phyloP scores from a whole-genome alignment of 345 rosid species.

The Citrus trifoliata region DNA sequence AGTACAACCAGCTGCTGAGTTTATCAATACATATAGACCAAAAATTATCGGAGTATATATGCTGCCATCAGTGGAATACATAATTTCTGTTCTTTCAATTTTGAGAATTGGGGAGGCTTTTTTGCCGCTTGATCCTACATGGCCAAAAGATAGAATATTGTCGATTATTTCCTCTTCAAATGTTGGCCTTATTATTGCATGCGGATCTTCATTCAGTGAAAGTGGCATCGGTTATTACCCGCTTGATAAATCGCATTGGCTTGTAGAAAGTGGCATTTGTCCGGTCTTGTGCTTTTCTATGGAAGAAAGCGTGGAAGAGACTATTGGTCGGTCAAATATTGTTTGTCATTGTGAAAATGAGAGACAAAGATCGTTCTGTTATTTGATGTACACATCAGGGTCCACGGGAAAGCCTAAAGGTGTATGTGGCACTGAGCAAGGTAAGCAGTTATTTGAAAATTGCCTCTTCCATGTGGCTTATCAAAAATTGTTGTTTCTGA shows the following conservation, averaged over 20 bases:
- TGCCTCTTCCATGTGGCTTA: neutral
- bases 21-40: constrained; percentile 34
- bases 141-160: constrained; percentile 78
- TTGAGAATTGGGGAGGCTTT: constrained; percentile 83
- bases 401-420: constrained; percentile 94
- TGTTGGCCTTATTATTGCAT: constrained; percentile 52
- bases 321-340: constrained; percentile 11
- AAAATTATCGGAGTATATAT: constrained; percentile 64
- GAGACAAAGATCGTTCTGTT: constrained; percentile 57
- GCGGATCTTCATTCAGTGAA: constrained; percentile 39
- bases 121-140: constrained; percentile 79
- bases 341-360: constrained; percentile 57
- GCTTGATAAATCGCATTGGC: constrained; percentile 42
- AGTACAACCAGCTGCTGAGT: constrained; percentile 12
- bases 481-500: neutral
- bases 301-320: constrained; percentile 32
- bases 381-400: constrained; percentile 90
- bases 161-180: constrained; percentile 49
- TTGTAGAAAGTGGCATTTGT: constrained; percentile 33
- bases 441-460: constrained; percentile 26
- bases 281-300: constrained; percentile 49
- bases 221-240: constrained; percentile 25
- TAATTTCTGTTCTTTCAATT: constrained; percentile 72
- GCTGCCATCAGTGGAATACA: constrained; percentile 81
- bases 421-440: constrained; percentile 87